Evolutionary conservation across 139 green algal species (phyloP).

Genomic region (Gonium pectorale): DNA sequence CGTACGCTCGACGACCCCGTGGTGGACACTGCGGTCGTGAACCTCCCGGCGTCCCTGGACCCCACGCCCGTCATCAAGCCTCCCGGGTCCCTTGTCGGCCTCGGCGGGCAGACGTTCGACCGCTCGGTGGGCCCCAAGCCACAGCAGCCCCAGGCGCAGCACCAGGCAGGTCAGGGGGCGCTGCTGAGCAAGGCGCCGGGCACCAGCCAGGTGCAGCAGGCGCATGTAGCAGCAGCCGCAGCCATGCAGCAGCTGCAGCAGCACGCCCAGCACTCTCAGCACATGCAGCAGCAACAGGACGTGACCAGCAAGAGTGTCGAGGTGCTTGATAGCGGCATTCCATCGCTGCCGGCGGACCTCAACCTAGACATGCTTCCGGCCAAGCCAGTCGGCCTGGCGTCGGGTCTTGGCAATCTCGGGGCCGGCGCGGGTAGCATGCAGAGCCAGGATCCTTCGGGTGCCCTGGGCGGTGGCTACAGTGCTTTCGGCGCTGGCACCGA

Average conservation of each 20-base stretch:
- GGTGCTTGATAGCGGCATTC: constrained; percentile 50
- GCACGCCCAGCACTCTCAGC: background rate
- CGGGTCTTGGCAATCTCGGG: background rate
- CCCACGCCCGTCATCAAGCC: constrained; percentile 23
- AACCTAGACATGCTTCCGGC: constrained; percentile 45
- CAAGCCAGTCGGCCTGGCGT: constrained; percentile 2
- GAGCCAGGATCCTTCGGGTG: background rate
- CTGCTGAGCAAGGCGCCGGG: background rate
- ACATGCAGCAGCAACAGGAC: background rate
- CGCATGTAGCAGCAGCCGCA: background rate
- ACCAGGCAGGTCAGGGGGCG: background rate
- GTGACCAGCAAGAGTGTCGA: constrained; percentile 28
- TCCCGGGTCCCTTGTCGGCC: background rate
- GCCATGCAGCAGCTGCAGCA: background rate
- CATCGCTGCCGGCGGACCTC: constrained; percentile 48
- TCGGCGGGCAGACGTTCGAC: constrained; percentile 28
- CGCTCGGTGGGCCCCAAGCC: constrained; percentile 46
- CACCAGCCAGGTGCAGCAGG: background rate
- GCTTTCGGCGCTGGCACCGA: background rate
- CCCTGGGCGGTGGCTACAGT: constrained; percentile 15
- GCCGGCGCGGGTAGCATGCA: background rate
- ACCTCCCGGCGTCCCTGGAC: constrained; percentile 34
- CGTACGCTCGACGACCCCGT: constrained; percentile 39
- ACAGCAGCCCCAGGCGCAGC: background rate
- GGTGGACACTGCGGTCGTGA: constrained; percentile 11